Conservation (phyloP, 768 basidiomycete genomes). For the Daedaleopsis nitida region DNA sequence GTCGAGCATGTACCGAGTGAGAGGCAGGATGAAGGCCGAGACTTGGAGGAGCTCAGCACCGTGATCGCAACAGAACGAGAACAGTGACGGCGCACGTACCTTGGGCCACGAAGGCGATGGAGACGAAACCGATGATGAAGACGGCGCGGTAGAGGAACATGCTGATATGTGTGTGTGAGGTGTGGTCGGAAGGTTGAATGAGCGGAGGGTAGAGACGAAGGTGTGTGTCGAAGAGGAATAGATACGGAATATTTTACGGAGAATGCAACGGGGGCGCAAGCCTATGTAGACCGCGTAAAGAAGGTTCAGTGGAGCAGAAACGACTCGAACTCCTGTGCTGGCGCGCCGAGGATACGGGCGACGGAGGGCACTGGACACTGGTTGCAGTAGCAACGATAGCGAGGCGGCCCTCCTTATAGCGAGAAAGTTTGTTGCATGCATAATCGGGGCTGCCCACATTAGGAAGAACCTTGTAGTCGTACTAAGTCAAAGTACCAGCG, state of each 20-base stretch:
- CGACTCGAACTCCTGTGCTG: constrained; percentile 1
- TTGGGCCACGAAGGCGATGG: constrained; percentile 13
- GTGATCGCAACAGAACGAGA: background rate
- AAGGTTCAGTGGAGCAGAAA: background rate
- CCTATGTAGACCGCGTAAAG: constrained; percentile 8
- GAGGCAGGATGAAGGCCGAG: constrained; percentile 13
- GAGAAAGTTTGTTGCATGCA: background rate
- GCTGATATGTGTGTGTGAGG: background rate
- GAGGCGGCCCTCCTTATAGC: constrained; percentile 8
- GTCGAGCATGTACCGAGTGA: constrained; percentile 19
- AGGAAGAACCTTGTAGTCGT: constrained; percentile 7
- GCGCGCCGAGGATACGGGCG: constrained; percentile 2
- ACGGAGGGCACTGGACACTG: constrained; percentile 11
- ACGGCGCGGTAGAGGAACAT: constrained; percentile 21
- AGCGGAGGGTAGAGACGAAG: constrained; percentile 12
- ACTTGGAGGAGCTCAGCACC: background rate
- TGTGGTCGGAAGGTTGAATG: constrained; percentile 13
- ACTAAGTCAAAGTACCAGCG: constrained; percentile 1
- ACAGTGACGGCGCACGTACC: constrained; percentile 7
- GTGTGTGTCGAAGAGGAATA: constrained; percentile 19
- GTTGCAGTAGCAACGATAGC: constrained; percentile 13
- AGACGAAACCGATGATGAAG: constrained; percentile 20
- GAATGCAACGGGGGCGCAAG: constrained; percentile 3
- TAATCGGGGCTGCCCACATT: background rate
- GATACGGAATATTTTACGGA: constrained; percentile 20